Conservation (phyloP, 306 rosid genomes). For the Psophocarpus tetragonolobus region DNA sequence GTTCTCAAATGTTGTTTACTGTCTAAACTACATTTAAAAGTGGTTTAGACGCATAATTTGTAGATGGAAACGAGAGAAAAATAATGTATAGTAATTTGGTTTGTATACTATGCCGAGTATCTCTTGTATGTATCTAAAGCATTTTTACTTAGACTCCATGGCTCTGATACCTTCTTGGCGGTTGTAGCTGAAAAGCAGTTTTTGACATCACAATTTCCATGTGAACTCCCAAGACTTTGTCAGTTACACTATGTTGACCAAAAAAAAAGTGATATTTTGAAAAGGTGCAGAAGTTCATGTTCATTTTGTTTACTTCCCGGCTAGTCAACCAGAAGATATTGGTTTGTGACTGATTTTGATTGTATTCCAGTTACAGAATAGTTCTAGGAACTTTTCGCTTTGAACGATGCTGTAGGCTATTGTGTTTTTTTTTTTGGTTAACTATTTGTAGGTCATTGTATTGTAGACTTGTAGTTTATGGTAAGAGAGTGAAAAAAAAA, state of each 20-base stretch:
- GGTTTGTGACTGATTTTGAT: not conserved
- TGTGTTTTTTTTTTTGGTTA: too few relatives aligned
- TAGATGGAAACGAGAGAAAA: conserved; percentile 33
- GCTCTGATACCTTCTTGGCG: conserved; percentile 9
- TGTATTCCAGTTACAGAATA: not conserved
- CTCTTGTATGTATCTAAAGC: conserved; percentile 39
- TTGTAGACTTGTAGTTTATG: too few relatives aligned
- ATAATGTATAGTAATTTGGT: conserved; percentile 40
- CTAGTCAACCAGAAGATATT: not conserved
- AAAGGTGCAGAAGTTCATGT: not conserved
- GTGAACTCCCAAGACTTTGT: not conserved
- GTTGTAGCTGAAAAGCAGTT: conserved; percentile 5
- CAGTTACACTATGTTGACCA: conserved; percentile 16
- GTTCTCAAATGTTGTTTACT: conserved; percentile 41
- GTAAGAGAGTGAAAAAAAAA: too few relatives aligned
- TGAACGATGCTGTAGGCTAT: too few relatives aligned
- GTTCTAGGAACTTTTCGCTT: not conserved
- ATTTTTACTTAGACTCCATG: conserved; percentile 8
- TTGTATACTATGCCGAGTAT: conserved; percentile 19
- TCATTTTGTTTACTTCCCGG: not conserved
- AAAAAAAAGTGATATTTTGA: not conserved
- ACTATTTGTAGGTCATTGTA: too few relatives aligned
- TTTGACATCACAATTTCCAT: not conserved
- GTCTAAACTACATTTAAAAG: too few relatives aligned
- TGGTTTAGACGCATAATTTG: conserved; percentile 46